Base-by-base conservation (phyloP, 129 eudicot genomes). In the Gnaphalium uliginosum region DNA sequence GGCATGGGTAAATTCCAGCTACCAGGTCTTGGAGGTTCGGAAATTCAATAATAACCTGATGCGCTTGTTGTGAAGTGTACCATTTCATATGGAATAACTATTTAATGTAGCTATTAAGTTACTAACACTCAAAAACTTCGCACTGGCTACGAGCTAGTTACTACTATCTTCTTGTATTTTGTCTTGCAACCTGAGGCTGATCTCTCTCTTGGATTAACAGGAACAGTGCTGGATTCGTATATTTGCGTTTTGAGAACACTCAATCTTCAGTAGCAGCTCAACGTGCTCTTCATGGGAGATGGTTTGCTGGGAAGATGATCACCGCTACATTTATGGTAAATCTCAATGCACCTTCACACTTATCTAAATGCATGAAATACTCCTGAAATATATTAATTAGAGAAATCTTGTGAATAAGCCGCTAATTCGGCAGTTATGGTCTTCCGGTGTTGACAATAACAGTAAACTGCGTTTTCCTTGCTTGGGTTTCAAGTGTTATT, bases 241-340 rank as follows among this genome's bases (percentile, higher is more conserved):
- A 92, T 83, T 59, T 92, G 81, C 85, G 89, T 41, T 92, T 92
- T 76, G 97, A 92, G 39, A 82, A 83, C 65, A 81, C 87, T 22
- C 81, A 80, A 80, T 74, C 92, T 64, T 92, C 97, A 68, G 75
- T 71, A 25, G 83, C 86, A 54, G 97, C 96, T 54, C 97, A 92
- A 78, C 89, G 82, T 24, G 92, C 87, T 43, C 92, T 92, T 23
- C 96, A 92, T 73, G 96, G 96, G 75, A 76, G 97, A 81, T 92
- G 97, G 97, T 92, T 92, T 87, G 97, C 97, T 27, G 96, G 96
- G 58, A 92, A 89, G 85, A 89, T 92, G 97, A 92, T 92, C 73
- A 87, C 92, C 21, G 96, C 97, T 33, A 87, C 92, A 23, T 92
- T 81, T 65, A 83, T 92, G 97, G 97, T 92, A 84, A 53, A 37